phyloP scores from a whole-genome alignment of 2,329 filamentous ascomycete genomes.

The Ophiostoma pallidulum region DNA sequence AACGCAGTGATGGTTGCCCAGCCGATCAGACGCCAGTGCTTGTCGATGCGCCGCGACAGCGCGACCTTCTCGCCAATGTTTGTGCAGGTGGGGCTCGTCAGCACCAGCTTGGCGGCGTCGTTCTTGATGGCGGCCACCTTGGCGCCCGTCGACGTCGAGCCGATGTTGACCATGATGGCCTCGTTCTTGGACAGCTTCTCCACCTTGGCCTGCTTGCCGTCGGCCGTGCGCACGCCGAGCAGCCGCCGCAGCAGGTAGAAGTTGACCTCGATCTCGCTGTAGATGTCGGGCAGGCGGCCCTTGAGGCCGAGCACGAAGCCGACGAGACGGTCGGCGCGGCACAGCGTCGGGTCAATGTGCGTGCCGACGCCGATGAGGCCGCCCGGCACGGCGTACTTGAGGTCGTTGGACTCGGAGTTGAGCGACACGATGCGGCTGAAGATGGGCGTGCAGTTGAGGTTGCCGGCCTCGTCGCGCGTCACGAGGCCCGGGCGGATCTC shows the following conservation, averaged over 20 bases:
- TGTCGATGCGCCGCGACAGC: conserved; percentile 91
- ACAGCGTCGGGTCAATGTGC: conserved; percentile 92
- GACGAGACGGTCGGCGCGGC: conserved; percentile 96
- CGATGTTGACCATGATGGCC: conserved; percentile 99
- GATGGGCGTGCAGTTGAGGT: conserved; percentile 93
- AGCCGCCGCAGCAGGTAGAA: conserved; percentile 95
- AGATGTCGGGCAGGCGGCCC: conserved; percentile 89
- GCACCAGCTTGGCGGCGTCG: conserved; percentile 87
- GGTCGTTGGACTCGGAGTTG: conserved; percentile 95
- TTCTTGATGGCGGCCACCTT: conserved; percentile 97
- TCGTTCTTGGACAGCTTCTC: conserved; percentile 97
- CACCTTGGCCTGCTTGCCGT: conserved; percentile 99
- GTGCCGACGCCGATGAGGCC: conserved; percentile 98
- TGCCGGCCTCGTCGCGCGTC: conserved; percentile 84
- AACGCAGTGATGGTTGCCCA: conserved; percentile 74
- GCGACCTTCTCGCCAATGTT: conserved; percentile 98
- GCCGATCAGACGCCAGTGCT: conserved; percentile 94
- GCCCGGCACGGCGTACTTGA: conserved; percentile 96
- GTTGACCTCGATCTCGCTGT: conserved; percentile 97
- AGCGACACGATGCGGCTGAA: conserved; percentile 91
- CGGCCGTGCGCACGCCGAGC: conserved; percentile 92
- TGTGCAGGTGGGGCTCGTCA: conserved; percentile 92
- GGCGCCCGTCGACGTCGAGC: conserved; percentile 90
- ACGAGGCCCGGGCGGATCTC: conserved; percentile 99
- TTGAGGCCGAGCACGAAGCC: conserved; percentile 95